Evolutionary conservation across 805 yeast species (phyloP).

Genomic region (Torulaspora delbrueckii): DNA sequence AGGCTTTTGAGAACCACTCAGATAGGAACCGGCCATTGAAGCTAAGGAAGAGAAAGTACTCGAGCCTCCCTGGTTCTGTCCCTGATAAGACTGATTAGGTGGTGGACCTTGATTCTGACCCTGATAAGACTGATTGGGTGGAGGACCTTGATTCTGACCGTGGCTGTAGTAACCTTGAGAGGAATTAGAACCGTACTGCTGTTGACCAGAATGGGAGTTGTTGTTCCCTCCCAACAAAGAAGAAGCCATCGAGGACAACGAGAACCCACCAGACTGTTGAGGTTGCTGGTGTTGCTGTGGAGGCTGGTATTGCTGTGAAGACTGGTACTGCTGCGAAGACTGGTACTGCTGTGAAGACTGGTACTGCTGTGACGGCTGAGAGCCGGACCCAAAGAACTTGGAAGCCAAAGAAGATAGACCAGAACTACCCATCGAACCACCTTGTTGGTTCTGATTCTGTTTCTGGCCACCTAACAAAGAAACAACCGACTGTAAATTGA

Average conservation of each 20-base stretch:
- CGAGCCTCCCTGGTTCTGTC: constrained; percentile 2
- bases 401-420: constrained; percentile 28
- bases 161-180: constrained; percentile 2
- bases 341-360: neutral
- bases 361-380: constrained; percentile 1
- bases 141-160: constrained; percentile 2
- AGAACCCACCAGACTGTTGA: constrained; percentile 16
- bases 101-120: constrained; percentile 2
- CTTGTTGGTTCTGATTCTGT: constrained; percentile 4
- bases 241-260: constrained; percentile 23
- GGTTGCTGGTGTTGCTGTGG: constrained; percentile 4
- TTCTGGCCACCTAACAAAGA: constrained; percentile 19
- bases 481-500: constrained; percentile 21
- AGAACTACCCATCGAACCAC: constrained; percentile 17
- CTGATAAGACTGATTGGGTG: neutral
- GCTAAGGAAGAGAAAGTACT: constrained; percentile 10
- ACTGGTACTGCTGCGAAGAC: neutral
- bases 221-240: constrained; percentile 9
- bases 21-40: constrained; percentile 11
- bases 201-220: neutral
- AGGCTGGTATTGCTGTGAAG: constrained; percentile 1
- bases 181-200: neutral
- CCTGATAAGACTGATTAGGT: neutral
- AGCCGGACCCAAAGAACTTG: constrained; percentile 22
- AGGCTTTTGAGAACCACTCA: constrained; percentile 6